Evolutionary conservation across 352 stramenopile species (phyloP), one percentile per base, ranked within the genome.

Genomic region (Phytopythium litorale): DNA sequence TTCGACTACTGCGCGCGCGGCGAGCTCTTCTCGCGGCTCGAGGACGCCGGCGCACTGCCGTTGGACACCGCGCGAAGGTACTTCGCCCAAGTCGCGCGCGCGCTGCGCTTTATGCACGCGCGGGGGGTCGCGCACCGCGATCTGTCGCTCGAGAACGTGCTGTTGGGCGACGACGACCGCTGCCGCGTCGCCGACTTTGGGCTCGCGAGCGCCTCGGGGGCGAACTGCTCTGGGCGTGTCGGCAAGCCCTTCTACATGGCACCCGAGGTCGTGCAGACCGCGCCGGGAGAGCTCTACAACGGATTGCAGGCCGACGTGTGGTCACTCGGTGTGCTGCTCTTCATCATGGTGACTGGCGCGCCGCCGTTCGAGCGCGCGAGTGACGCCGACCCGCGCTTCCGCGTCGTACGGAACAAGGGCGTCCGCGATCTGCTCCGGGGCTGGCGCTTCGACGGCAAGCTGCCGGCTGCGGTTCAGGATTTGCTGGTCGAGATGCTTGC

Each of bases 201-300:
- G 8, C 69, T 90, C 18, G 69, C 80, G 49, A 78, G 67, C 48
- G 70, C 75, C 33, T 49, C 66, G 2, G 80, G 78, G 5, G 62
- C 58, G 0, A 52, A 58, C 57, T 85, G 76, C 63, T 46, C 38
- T 19, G 78, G 78, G 0, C 67, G 78, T 13, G 80, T 87, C 13
- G 80, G 80, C 13, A 88, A 88, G 56, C 42, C 67, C 18, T 84
- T 88, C 62, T 90, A 88, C 58, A 88, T 90, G 80, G 80, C 80
- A 0, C 80, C 80, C 0, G 80, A 89, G 52, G 80, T 89, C 38
- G 72, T 79, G 51, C n/a, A 53, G 25, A 49, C 33, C 35, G 28
- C 53, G 35, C 23, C 58, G 2, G 56, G 51, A 13, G 61, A 63
- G n/a, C 58, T 56, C 35, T 85, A 82, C 63, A 64, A 87, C 43